These are phyloP conservation scores for Acarospora socialis DNA, from an alignment of 2,329 filamentous ascomycete genomes.

Conservation along the genomic window DNA sequence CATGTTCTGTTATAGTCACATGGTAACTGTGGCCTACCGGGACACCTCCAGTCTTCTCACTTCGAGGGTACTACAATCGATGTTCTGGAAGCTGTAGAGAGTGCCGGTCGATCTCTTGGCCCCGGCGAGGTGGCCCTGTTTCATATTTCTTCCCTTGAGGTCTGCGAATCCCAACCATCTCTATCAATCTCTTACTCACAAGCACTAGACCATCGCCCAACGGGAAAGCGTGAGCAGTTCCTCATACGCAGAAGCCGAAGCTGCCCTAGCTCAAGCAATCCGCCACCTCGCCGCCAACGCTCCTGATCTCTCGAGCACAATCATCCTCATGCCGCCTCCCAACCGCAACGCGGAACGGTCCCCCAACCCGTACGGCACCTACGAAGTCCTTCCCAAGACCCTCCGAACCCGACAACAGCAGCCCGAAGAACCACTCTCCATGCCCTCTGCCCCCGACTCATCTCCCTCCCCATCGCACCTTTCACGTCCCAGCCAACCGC, in stretches of 20 bases:
- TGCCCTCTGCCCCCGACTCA: slow-evolving; percentile 2
- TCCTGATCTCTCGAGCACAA: slow-evolving; percentile 19
- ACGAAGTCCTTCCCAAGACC: slow-evolving; percentile 9
- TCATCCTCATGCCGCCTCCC: slow-evolving; percentile 21
- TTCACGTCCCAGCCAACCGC: slow-evolving; percentile 1
- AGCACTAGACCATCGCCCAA: background rate
- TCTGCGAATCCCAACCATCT: slow-evolving; percentile 2
- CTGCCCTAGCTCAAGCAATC: too few species aligned
- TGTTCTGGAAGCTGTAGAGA: too few species aligned
- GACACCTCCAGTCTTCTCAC: too few species aligned
- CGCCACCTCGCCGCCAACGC: background rate
- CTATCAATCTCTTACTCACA: background rate
- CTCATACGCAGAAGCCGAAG: background rate
- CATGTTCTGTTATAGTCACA: too few species aligned
- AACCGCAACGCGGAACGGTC: slow-evolving; percentile 20
- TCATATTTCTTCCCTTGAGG: slow-evolving; percentile 6
- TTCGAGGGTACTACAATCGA: too few species aligned
- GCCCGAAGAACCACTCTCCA: slow-evolving; percentile 10
- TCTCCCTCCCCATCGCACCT: slow-evolving; percentile 1
- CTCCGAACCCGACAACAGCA: slow-evolving; percentile 5
- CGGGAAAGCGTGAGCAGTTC: background rate
- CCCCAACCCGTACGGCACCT: slow-evolving; percentile 22
- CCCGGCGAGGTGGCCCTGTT: too few species aligned
- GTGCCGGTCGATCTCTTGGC: too few species aligned
- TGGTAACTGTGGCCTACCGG: too few species aligned